These are phyloP conservation scores for Picea glauca DNA, from an alignment of 75 land plant species.

Conservation along the genomic window DNA sequence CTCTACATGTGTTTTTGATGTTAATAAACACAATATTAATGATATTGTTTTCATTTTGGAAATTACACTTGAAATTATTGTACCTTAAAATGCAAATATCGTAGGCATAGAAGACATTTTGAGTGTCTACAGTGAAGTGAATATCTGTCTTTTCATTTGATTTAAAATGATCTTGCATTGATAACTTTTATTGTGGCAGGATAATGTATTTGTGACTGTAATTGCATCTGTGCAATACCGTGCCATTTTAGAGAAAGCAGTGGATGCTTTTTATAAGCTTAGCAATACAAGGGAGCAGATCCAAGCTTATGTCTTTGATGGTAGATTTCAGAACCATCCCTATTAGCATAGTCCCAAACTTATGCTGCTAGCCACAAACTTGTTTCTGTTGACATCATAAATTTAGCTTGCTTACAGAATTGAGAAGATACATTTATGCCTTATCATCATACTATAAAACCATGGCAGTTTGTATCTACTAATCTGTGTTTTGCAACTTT, in stretches of 20 bases:
- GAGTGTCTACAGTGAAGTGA: too few relatives aligned
- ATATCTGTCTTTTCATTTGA: too few relatives aligned
- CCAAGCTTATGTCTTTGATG: conserved; percentile 70
- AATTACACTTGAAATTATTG: too few relatives aligned
- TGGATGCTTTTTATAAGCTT: conserved; percentile 64
- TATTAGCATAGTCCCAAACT: not conserved
- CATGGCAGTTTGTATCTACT: not conserved
- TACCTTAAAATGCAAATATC: too few relatives aligned
- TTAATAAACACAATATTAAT: too few relatives aligned
- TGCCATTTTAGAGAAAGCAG: conserved; percentile 48
- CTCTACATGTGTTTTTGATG: too few relatives aligned
- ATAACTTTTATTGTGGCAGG: not conserved
- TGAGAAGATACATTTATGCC: not conserved
- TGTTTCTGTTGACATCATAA: too few relatives aligned
- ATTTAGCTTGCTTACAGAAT: too few relatives aligned
- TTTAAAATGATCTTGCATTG: too few relatives aligned
- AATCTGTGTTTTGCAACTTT: not conserved
- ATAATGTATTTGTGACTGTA: conserved; percentile 41
- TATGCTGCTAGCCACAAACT: not conserved
- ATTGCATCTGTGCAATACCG: conserved; percentile 64
- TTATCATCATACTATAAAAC: not conserved
- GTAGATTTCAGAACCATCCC: conserved; percentile 12
- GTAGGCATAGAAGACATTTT: too few relatives aligned
- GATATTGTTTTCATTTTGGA: too few relatives aligned
- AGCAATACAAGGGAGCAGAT: conserved; percentile 55